These are phyloP conservation scores for Suillus discolor DNA, from an alignment of 768 basidiomycete species.

Conservation along the genomic window DNA sequence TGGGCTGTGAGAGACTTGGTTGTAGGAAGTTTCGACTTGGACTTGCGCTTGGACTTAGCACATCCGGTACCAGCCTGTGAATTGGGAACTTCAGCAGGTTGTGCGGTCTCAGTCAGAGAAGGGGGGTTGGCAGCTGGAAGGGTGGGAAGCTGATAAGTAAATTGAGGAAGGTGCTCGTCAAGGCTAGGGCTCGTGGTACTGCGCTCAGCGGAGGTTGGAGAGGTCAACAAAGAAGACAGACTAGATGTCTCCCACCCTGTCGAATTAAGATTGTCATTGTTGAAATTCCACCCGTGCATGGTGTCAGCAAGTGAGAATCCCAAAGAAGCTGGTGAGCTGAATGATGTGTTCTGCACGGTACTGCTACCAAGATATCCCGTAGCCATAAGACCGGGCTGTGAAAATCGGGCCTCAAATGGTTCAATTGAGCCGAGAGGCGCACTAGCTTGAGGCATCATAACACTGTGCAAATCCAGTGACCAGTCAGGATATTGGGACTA, in stretches of 20 bases:
- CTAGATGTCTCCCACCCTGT: background rate
- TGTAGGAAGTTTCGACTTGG: background rate
- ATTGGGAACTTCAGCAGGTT: background rate
- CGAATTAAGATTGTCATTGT: background rate
- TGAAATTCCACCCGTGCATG: background rate
- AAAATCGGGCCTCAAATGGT: background rate
- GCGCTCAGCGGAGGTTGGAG: background rate
- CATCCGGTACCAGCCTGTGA: background rate
- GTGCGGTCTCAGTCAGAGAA: background rate
- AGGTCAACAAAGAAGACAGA: background rate
- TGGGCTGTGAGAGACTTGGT: constrained; percentile 1
- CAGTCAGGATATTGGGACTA: background rate
- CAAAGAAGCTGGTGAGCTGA: background rate
- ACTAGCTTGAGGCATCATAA: background rate
- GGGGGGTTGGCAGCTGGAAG: background rate
- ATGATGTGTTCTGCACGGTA: background rate
- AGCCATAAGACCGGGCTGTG: background rate
- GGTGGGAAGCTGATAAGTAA: background rate
- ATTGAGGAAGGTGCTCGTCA: background rate
- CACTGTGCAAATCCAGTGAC: background rate
- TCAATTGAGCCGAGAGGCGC: background rate
- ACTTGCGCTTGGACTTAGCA: background rate
- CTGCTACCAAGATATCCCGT: background rate
- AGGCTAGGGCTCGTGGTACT: background rate
- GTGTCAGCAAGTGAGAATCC: background rate